phyloP scores from a whole-genome alignment of 2,329 filamentous ascomycete species.

The Diaporthe velutina region DNA sequence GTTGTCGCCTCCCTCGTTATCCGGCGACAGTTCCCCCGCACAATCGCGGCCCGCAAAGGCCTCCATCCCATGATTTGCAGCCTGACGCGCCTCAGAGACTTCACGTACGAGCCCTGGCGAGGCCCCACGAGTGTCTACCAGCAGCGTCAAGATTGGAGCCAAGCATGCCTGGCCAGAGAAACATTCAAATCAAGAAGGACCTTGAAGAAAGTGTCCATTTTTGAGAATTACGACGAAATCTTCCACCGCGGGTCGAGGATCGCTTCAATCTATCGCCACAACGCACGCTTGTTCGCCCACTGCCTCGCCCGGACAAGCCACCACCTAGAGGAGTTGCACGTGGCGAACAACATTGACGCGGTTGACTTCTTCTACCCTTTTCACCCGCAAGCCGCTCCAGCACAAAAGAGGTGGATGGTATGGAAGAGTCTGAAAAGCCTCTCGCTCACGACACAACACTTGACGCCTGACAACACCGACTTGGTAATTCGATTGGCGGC shows the following conservation, averaged over 20 bases:
- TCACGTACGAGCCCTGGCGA: slow-evolving; percentile 1
- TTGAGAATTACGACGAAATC: background rate
- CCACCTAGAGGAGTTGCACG: slow-evolving; percentile 13
- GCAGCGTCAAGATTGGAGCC: background rate
- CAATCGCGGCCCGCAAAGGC: background rate
- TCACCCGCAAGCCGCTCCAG: background rate
- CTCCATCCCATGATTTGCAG: background rate
- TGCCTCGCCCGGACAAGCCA: background rate
- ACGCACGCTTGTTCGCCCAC: background rate
- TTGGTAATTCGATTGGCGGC: background rate
- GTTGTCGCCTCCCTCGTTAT: background rate
- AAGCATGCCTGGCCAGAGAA: background rate
- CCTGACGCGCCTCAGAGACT: background rate
- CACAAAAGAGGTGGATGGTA: background rate
- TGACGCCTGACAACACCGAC: background rate
- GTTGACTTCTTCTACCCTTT: slow-evolving; percentile 17
- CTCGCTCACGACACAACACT: background rate
- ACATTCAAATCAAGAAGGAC: background rate
- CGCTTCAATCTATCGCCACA: too few relatives aligned
- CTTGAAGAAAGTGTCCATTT: background rate
- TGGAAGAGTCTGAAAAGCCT: slow-evolving; percentile 10
- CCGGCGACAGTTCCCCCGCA: background rate
- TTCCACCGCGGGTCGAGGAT: background rate
- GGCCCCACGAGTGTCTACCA: background rate
- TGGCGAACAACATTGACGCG: background rate